Conservation (phyloP, 768 basidiomycete species). For the Suillus placidus region DNA sequence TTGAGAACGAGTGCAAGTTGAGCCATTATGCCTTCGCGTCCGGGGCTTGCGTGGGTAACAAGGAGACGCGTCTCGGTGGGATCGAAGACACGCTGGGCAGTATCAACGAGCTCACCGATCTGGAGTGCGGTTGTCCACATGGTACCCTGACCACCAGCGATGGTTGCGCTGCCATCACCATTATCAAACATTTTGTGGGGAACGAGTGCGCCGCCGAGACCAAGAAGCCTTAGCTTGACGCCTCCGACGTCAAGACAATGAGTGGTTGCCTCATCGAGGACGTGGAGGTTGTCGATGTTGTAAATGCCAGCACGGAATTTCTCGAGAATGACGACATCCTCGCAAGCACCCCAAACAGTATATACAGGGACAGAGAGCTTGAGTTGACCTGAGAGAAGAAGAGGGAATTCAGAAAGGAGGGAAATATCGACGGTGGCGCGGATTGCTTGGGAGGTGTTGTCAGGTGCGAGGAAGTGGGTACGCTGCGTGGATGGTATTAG, state of each 20-base stretch:
- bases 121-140: conserved; percentile 99
- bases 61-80: conserved; percentile 91
- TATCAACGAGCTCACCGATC: conserved; percentile 97
- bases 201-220: conserved; percentile 93
- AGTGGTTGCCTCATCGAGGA: conserved; percentile 96
- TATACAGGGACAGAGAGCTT: conserved; percentile 92
- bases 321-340: conserved; percentile 92
- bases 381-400: conserved; percentile 86
- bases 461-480: conserved; percentile 71
- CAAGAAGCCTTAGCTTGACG: conserved; percentile 91
- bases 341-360: conserved; percentile 97
- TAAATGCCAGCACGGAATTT: conserved; percentile 86
- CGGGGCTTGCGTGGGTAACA: conserved; percentile 89
- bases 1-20: conserved; percentile 91
- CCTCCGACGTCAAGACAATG: conserved; percentile 90
- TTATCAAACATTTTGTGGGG: conserved; percentile 95
- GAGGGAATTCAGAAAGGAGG: conserved; percentile 92
- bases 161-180: conserved; percentile 93
- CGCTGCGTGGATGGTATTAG: conserved; percentile 86
- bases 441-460: conserved; percentile 67
- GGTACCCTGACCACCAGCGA: conserved; percentile 96
- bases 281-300: conserved; percentile 84
- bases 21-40: conserved; percentile 89
- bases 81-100: conserved; percentile 92
- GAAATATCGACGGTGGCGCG: conserved; percentile 75